Base-by-base conservation (phyloP, 2,329 filamentous ascomycete genomes). In the Aspergillus amoenus region DNA sequence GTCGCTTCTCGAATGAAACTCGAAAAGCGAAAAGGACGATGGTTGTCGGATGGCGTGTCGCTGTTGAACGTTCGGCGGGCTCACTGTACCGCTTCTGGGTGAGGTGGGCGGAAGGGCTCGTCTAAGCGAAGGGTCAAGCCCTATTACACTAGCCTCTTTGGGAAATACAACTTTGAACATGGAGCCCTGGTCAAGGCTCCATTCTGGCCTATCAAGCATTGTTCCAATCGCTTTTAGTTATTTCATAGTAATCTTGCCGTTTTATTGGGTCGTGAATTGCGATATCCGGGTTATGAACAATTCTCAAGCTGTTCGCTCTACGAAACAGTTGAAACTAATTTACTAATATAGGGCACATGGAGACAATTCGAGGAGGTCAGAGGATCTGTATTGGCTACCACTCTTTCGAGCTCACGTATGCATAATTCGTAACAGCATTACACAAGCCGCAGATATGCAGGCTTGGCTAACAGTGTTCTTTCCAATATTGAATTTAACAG, bases 91-190 rank as follows among this genome's bases (percentile, higher is more conserved):
- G 66, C 67, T 66, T 57, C 48, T 60, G 67, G 64, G 64, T 66
- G 68, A 63, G 68, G 71, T 74, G 72, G 73, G 69, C 64, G 62
- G 64, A 64, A 67, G 66, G 48, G 64, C 71, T 76, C 74, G 73
- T 67, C 72, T 77, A 77, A 77, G 74, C 73, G 74, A 76, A 74
- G 73, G 72, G 62, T 61, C 71, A 64, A 66, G 74, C 74, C 75
- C 75, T 76, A 76, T 64, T 11, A 37, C 62, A 54, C 69, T 73
- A 73, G 52, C 49, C 61, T 0, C 2, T 64, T 70, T 62, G 24
- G 67, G 68, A 15, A 24, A 4, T 4, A 30, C 41, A 18, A 2
- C 24, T 55, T 27, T 32, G 18, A 45, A 15, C 37, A n/a, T 47
- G 45, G 45, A 37, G n/a, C n/a, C 45, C 27, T 56, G 48, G 34